Conservation (phyloP, 2,329 filamentous ascomycete species). For the Parastagonospora avenae region DNA sequence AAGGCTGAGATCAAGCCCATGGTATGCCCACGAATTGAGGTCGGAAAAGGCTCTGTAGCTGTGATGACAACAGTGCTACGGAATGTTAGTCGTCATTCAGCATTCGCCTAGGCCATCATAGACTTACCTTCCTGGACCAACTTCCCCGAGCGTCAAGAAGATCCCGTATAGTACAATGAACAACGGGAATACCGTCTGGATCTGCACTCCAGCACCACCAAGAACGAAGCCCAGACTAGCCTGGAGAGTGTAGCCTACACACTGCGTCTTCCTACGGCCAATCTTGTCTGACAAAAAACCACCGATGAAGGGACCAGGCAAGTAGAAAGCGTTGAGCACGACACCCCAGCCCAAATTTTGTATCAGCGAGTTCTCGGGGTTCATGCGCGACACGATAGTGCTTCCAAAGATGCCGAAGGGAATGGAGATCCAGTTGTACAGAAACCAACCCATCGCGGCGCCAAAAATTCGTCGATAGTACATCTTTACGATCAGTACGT, state of each 20-base stretch:
- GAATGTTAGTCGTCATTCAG: not conserved
- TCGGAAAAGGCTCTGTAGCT: conserved; percentile 31
- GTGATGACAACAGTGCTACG: conserved; percentile 14
- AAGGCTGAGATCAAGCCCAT: conserved; percentile 29
- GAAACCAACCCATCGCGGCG: conserved; percentile 57
- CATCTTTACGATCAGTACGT: conserved; percentile 53
- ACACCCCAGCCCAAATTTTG: conserved; percentile 29
- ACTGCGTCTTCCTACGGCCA: conserved; percentile 30
- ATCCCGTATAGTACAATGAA: conserved; percentile 37
- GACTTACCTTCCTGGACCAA: conserved; percentile 23
- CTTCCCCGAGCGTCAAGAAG: conserved; percentile 33
- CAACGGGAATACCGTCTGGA: conserved; percentile 36
- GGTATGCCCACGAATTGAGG: conserved; percentile 32
- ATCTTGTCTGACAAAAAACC: conserved; percentile 33
- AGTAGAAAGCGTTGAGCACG: conserved; percentile 27
- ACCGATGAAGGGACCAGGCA: conserved; percentile 35
- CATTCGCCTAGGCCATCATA: not conserved
- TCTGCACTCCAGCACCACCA: conserved; percentile 28
- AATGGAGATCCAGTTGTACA: conserved; percentile 61
- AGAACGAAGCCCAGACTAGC: conserved; percentile 32
- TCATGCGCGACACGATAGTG: conserved; percentile 50
- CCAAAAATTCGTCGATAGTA: conserved; percentile 59
- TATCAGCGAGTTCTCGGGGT: conserved; percentile 23
- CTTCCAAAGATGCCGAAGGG: conserved; percentile 62
- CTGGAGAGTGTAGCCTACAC: conserved; percentile 28